Evolutionary conservation across 345 rosid species (phyloP), one percentile per base, ranked within the genome.

Genomic region (Syzygium grande): DNA sequence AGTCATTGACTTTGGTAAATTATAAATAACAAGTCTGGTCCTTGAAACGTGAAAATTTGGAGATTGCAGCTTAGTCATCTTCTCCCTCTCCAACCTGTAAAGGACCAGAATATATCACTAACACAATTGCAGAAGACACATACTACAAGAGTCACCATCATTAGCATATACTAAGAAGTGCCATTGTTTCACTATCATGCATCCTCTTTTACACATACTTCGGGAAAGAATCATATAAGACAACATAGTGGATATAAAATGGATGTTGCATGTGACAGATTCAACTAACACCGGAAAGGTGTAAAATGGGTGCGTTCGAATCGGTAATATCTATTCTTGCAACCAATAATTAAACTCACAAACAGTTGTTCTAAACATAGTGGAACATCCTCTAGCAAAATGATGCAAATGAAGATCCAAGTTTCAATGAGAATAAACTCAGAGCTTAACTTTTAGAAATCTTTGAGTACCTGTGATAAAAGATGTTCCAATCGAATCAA

Each of bases 31-130:
- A 87, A 98, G 93, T 89, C 99, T 91, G 46, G 94, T 98, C 92
- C 91, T 94, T 65, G 99, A 95, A 55, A 96, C 98, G 89, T 96
- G 99, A 86, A 96, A 96, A 89, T 98, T 98, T 12, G 97, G 99
- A 87, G 99, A 98, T 87, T 91, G 93, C 88, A 98, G 99, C 93
- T 94, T 98, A 34, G 92, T 92, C 93, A 87, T 93, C 95, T 95
- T 98, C 90, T 92, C 95, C 93, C 94, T 97, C 55, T 96, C 95
- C 91, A 98, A 90, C 90, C 99, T 98, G 96, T 88, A 92, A 65
- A 23, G 63, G 14, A 88, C 59, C 17, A 51, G 80, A 86, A 83
- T 86, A 83, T 86, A 85, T 88, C 15, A 73, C 59, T 27, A 63
- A 49, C 46, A 30, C 27, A 52, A 63, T 85, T 25, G 53, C 55